Conservation (phyloP, 345 rosid species). For the Isatis tinctoria region DNA sequence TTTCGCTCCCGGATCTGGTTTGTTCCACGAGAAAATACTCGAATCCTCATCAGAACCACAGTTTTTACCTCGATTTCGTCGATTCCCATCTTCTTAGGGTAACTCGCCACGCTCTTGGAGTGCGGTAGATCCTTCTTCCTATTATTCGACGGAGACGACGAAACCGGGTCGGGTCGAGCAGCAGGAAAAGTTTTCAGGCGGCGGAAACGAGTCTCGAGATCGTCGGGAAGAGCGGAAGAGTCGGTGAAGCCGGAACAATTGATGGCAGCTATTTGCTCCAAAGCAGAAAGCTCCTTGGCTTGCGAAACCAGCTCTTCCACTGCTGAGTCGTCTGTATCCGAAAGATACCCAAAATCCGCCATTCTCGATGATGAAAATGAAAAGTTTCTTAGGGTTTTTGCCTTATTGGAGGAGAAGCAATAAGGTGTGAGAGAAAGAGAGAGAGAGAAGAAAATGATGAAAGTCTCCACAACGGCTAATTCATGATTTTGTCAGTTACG, state of each 20-base stretch:
- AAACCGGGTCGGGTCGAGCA: slow-evolving; percentile 27
- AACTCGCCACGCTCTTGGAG: slow-evolving; percentile 24
- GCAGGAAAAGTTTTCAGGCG: slow-evolving; percentile 67
- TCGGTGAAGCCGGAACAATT: slow-evolving; percentile 55
- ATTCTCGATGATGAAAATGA: slow-evolving; percentile 20
- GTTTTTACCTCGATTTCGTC: slow-evolving; percentile 21
- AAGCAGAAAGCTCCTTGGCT: slow-evolving; percentile 60
- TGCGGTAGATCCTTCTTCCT: neutral
- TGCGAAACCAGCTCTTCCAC: slow-evolving; percentile 72
- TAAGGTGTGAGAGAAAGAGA: neutral
- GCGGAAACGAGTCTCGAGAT: slow-evolving; percentile 70
- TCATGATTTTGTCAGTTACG: slow-evolving; percentile 32
- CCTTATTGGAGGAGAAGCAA: neutral
- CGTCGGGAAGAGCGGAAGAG: slow-evolving; percentile 56
- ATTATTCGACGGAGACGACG: neutral
- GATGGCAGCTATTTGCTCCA: slow-evolving; percentile 72
- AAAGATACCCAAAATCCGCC: slow-evolving; percentile 61
- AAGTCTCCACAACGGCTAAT: slow-evolving; percentile 46
- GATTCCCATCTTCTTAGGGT: neutral
- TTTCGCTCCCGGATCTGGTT: slow-evolving; percentile 22
- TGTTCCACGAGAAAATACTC: neutral
- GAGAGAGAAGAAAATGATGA: neutral
- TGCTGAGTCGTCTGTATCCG: slow-evolving; percentile 77
- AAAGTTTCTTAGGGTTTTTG: slow-evolving; percentile 7
- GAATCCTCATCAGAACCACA: slow-evolving; percentile 20